Evolutionary conservation across 805 yeast genomes (phyloP).

Genomic region (Starmerella geochares): DNA sequence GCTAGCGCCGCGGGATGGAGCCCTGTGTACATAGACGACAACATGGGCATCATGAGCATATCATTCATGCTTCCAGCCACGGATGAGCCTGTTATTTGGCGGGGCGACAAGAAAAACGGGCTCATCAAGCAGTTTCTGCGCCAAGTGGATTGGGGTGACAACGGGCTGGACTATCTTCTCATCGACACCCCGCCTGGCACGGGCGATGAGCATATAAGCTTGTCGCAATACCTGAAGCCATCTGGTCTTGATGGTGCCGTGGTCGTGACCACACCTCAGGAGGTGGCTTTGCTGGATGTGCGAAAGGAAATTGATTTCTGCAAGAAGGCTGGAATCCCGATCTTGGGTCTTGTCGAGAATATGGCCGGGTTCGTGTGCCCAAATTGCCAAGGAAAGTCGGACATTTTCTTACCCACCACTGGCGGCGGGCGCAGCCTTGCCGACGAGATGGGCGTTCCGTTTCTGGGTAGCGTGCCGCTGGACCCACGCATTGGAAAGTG

Average conservation of each 20-base stretch:
- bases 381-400: constrained; percentile 76
- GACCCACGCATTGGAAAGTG: constrained; percentile 89
- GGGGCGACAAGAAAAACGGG: constrained; percentile 92
- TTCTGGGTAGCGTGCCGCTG: constrained; percentile 84
- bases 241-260: constrained; percentile 92
- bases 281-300: constrained; percentile 88
- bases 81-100: constrained; percentile 92
- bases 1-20: constrained; percentile 90
- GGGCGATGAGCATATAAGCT: constrained; percentile 89
- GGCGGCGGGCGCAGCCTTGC: constrained; percentile 90
- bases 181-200: constrained; percentile 99
- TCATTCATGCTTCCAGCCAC: constrained; percentile 89
- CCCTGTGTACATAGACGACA: constrained; percentile 92
- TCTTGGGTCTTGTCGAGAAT: constrained; percentile 87
- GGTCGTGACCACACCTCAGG: constrained; percentile 94
- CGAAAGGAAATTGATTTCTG: constrained; percentile 94
- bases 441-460: constrained; percentile 63
- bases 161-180: constrained; percentile 57
- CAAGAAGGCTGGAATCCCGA: constrained; percentile 72
- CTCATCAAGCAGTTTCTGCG: constrained; percentile 85
- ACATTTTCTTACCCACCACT: constrained; percentile 87
- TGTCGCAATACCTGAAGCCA: constrained; percentile 76
- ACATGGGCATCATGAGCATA: constrained; percentile 89
- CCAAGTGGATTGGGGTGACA: constrained; percentile 86
- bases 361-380: constrained; percentile 99